A percentile compares a stretch with the other conserved stretches of the same genome.
Conservation (phyloP, 116 monocot genomes). For the Phalaenopsis hybrid region DNA sequence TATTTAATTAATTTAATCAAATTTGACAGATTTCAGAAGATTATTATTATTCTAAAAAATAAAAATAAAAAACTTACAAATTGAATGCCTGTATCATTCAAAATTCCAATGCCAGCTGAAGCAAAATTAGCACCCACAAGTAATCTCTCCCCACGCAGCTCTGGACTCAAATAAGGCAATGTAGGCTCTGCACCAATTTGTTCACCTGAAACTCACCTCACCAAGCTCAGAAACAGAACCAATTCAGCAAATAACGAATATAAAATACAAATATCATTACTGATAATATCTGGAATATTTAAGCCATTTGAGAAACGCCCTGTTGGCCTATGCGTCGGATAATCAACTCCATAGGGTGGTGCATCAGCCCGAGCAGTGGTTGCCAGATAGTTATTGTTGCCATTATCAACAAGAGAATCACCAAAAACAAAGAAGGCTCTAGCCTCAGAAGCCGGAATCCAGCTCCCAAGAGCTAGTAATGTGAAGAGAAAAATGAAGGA, state of each 20-base stretch:
- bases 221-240: not conserved
- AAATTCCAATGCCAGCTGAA: slow-evolving; percentile 48
- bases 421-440: slow-evolving; percentile 23
- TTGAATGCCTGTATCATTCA: slow-evolving; percentile 42
- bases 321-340: slow-evolving; percentile 20
- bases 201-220: slow-evolving; percentile 24
- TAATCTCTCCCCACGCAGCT: slow-evolving; percentile 33
- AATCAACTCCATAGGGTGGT: slow-evolving; percentile 21
- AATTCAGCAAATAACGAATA: not conserved
- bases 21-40: too few species aligned
- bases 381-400: slow-evolving; percentile 21
- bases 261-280: not conserved
- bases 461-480: not conserved
- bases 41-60: too few species aligned
- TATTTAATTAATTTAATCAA: too few species aligned
- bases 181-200: slow-evolving; percentile 34
- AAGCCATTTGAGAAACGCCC: slow-evolving; percentile 33
- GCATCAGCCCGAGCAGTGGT: slow-evolving; percentile 20
- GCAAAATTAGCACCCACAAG: slow-evolving; percentile 46
- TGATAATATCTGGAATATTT: slow-evolving; percentile 25
- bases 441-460: not conserved
- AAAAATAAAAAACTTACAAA: slow-evolving; percentile 22
- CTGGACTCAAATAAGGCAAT: slow-evolving; percentile 47
- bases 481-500: not conserved
- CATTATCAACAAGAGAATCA: slow-evolving; percentile 23